phyloP scores from a whole-genome alignment of 179 eudicot genomes.

The Gypsophila paniculata region DNA sequence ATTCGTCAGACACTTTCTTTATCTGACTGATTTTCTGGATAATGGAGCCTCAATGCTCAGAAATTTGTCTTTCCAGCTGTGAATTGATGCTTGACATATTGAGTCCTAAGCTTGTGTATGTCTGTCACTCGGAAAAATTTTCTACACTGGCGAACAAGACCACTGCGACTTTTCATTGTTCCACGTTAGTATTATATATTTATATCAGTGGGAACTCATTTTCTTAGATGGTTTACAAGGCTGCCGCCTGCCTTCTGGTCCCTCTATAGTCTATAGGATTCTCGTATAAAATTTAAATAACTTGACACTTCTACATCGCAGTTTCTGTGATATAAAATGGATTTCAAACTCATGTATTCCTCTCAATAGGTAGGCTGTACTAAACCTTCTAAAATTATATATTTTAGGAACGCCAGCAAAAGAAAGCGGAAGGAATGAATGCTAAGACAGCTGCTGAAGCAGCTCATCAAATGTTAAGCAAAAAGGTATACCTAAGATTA shows the following conservation, averaged over 20 bases:
- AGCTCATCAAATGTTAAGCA: slow-evolving; percentile 43
- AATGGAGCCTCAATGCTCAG: neutral
- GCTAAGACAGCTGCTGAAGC: slow-evolving; percentile 67
- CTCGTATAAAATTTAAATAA: neutral
- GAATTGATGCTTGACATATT: neutral
- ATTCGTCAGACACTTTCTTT: neutral
- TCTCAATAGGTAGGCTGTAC: neutral
- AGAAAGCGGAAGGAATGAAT: slow-evolving; percentile 49
- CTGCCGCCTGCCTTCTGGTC: neutral
- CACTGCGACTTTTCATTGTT: neutral
- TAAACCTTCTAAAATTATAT: neutral
- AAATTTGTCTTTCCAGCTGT: neutral
- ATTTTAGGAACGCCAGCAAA: slow-evolving; percentile 55
- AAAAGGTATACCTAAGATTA: slow-evolving; percentile 43
- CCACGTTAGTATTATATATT: neutral
- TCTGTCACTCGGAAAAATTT: neutral
- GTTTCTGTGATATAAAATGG: neutral
- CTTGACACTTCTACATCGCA: neutral
- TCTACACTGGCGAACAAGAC: neutral
- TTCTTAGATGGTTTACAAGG: neutral
- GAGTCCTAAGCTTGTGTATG: neutral
- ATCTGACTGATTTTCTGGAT: neutral
- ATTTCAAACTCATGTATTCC: neutral
- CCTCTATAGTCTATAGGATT: neutral
- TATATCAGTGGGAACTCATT: neutral